Base-by-base conservation (phyloP, 2,329 filamentous ascomycete genomes). In the Penicillium sp. region DNA sequence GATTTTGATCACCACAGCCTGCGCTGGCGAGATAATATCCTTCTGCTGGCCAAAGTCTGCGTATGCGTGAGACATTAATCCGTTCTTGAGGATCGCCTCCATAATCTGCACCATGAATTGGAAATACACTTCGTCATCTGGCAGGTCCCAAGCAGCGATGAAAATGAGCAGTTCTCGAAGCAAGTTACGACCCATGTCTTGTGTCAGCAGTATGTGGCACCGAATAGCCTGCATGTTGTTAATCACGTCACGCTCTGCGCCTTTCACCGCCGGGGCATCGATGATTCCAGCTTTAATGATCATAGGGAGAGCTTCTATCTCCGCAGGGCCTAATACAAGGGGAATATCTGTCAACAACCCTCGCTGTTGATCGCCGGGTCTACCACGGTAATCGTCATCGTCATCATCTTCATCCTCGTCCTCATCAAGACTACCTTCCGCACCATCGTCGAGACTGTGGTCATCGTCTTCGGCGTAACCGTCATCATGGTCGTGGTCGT, bases 61-160 rank as follows among this genome's bases (percentile, higher is more conserved):
- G 81, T 95, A 97, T 2, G 92, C 90, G 68, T 94, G 95, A 0
- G 92, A 92, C 70, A 97, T 87, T 26, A 97, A 78, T 1, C 90
- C 91, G 62, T 91, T 95, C 63, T 92, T 88, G 51, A 97, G 85
- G 47, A 97, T 89, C 0, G 93, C 90, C 69, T 96, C 90, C 74
- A 97, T 90, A 59, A 97, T 96, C 72, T 97, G 92, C 46, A 91
- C 89, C 72, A 95, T 97, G 71, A 97, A 90, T 71, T 96, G 93
- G 78, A 96, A 97, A 67, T 97, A 96, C 38, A 96, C 84, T 60
- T 95, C 91, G 59, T 93, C 88, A 70, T 97, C 92, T 42, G 91
- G 88, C 65, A 97, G 86, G 68, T 97, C 93, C 93, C 93, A 97
- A 8, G 96, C 92, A 5, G 93, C 93, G 61, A 97, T 96, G 70